Conservation (phyloP, 768 basidiomycete species). For the Amanita jacksonii region DNA sequence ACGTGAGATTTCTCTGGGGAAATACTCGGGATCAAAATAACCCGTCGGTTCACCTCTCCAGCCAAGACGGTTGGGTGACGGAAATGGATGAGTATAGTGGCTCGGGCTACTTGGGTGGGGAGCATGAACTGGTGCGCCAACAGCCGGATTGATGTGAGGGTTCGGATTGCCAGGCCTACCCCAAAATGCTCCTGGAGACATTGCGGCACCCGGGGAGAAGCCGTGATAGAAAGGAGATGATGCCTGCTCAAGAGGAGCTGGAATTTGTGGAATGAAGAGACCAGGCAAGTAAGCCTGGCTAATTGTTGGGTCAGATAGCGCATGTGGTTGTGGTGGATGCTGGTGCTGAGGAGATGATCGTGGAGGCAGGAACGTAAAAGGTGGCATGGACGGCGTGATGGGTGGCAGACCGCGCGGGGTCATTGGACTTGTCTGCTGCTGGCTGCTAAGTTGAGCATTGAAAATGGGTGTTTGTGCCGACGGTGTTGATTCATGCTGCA, state of each 20-base stretch:
- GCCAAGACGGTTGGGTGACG: background rate
- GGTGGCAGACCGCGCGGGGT: conserved; percentile 82
- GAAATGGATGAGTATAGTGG: background rate
- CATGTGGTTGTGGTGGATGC: conserved; percentile 11
- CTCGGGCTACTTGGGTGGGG: conserved; percentile 1
- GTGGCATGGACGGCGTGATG: conserved; percentile 96
- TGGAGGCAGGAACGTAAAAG: conserved; percentile 74
- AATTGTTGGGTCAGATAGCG: background rate
- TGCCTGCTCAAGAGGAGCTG: conserved; percentile 11
- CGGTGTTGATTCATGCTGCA: conserved; percentile 15
- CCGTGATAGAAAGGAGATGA: conserved; percentile 15
- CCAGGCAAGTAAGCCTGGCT: background rate
- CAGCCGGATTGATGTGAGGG: conserved; percentile 35
- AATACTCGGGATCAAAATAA: conserved; percentile 9
- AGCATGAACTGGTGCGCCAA: conserved; percentile 35
- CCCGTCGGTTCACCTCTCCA: conserved; percentile 6
- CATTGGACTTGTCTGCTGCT: conserved; percentile 28
- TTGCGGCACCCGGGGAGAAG: conserved; percentile 64
- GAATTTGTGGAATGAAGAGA: conserved; percentile 4
- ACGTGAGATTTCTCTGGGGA: conserved; percentile 1
- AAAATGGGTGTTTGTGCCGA: conserved; percentile 23
- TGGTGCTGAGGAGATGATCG: conserved; percentile 18
- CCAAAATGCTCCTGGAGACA: conserved; percentile 73
- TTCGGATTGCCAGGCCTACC: conserved; percentile 41
- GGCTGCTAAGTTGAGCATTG: conserved; percentile 21